phyloP scores from a whole-genome alignment of 305 asterid genomes.

The Solanum hybrid region DNA sequence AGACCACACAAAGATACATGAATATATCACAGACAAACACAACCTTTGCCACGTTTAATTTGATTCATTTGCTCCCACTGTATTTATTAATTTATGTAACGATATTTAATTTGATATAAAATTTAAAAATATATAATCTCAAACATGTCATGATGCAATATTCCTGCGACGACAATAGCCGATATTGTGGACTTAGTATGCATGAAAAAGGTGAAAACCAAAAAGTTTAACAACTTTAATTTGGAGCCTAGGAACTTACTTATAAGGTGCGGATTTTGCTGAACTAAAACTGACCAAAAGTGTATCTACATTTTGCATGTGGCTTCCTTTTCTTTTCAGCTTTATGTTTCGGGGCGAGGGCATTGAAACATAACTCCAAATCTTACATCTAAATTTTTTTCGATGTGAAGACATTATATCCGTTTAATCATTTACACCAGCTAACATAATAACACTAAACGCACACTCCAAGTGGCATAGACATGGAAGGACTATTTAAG shows the following conservation, averaged over 20 bases:
- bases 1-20: not conserved
- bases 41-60: not conserved
- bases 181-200: not conserved
- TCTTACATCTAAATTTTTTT: no score
- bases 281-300: not conserved
- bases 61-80: not conserved
- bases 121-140: not conserved
- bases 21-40: not conserved
- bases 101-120: not conserved
- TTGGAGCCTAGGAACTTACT: not conserved
- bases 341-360: no score
- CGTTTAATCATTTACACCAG: no score
- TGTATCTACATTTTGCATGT: not conserved
- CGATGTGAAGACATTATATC: no score
- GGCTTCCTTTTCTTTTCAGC: not conserved
- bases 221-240: not conserved
- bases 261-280: not conserved
- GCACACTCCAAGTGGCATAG: not conserved
- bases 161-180: not conserved
- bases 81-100: not conserved
- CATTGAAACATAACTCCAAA: no score
- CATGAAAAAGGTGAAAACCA: not conserved
- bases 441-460: not conserved
- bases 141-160: not conserved
- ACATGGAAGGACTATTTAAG: not conserved